These are phyloP conservation scores for Hyaloscypha variabilis DNA, from an alignment of 495 filamentous ascomycete species.

Conservation along the genomic window DNA sequence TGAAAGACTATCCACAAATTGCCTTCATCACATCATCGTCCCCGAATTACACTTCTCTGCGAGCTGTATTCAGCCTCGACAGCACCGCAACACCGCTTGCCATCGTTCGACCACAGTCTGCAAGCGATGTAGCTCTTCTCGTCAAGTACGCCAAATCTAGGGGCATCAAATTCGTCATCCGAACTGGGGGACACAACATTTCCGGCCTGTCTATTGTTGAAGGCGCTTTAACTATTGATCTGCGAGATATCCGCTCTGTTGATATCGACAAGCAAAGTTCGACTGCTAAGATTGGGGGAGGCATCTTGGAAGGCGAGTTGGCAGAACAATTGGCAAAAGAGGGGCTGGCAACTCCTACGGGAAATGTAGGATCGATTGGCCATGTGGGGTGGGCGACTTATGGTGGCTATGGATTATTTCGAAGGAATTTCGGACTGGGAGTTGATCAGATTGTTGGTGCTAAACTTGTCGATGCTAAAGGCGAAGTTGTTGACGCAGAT, in stretches of 20 bases:
- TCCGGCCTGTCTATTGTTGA: constrained; percentile 33
- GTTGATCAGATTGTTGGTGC: constrained; percentile 44
- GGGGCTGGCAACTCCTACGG: constrained; percentile 37
- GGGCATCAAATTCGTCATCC: constrained; percentile 36
- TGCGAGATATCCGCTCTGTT: constrained; percentile 41
- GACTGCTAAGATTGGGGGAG: constrained; percentile 42
- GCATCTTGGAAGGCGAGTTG: constrained; percentile 36
- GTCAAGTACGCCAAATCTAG: constrained; percentile 30
- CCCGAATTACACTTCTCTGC: constrained; percentile 25
- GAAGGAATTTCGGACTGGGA: constrained; percentile 38
- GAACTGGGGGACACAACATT: constrained; percentile 42
- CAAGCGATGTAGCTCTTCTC: constrained; percentile 37
- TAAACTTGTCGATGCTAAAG: constrained; percentile 39
- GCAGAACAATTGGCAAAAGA: constrained; percentile 31
- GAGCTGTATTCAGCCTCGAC: constrained; percentile 25
- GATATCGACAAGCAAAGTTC: constrained; percentile 29
- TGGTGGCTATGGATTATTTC: constrained; percentile 43
- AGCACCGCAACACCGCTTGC: constrained; percentile 31
- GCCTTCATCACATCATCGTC: constrained; percentile 31
- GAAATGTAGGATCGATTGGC: constrained; percentile 35
- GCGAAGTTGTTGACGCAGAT: constrained; percentile 38
- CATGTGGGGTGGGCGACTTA: constrained; percentile 42
- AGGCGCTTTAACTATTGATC: constrained; percentile 39
- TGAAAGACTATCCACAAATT: constrained; percentile 31
- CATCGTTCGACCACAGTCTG: constrained; percentile 39